Percentiles rank a stretch among this genome's conserved stretches.
phyloP scores from a whole-genome alignment of 1,284 basidiomycete genomes.

The Irpex sp. region DNA sequence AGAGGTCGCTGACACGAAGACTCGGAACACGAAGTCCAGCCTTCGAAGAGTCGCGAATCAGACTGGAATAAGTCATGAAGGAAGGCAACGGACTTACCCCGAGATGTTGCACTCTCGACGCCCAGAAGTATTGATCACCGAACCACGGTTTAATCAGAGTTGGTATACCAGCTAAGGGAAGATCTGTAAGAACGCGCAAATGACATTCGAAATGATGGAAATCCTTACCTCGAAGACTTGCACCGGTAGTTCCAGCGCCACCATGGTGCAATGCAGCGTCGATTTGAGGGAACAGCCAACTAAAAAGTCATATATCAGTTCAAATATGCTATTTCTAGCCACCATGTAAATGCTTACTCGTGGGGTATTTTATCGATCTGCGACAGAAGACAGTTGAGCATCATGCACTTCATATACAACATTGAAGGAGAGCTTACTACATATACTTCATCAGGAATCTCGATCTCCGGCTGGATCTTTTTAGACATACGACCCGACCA shows the following conservation, averaged over 20 bases:
- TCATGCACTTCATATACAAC: constrained; percentile 2
- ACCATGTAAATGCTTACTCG: constrained; percentile 34
- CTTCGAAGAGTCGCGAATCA: constrained; percentile 19
- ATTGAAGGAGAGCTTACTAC: constrained; percentile 17
- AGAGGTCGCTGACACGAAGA: constrained; percentile 46
- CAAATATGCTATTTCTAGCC: not conserved
- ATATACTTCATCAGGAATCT: constrained; percentile 42
- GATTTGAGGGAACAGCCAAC: constrained; percentile 75
- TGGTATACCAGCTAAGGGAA: constrained; percentile 55
- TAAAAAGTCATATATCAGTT: constrained; percentile 8
- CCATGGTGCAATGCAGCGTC: constrained; percentile 70
- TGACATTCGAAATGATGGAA: not conserved
- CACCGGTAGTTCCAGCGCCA: constrained; percentile 72
- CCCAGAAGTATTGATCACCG: constrained; percentile 73
- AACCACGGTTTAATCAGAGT: constrained; percentile 77
- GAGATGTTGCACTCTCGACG: constrained; percentile 58
- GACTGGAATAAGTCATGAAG: not conserved
- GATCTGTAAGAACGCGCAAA: not conserved
- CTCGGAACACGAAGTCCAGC: constrained; percentile 48
- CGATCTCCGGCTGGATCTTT: constrained; percentile 32
- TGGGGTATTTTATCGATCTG: constrained; percentile 71
- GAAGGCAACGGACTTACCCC: constrained; percentile 35
- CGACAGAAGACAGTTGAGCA: constrained; percentile 11
- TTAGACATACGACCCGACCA: constrained; percentile 64
- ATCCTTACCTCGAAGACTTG: constrained; percentile 43